These are phyloP conservation scores for Solanum chacoense DNA, from an alignment of 305 asterid species.

Conservation along the genomic window DNA sequence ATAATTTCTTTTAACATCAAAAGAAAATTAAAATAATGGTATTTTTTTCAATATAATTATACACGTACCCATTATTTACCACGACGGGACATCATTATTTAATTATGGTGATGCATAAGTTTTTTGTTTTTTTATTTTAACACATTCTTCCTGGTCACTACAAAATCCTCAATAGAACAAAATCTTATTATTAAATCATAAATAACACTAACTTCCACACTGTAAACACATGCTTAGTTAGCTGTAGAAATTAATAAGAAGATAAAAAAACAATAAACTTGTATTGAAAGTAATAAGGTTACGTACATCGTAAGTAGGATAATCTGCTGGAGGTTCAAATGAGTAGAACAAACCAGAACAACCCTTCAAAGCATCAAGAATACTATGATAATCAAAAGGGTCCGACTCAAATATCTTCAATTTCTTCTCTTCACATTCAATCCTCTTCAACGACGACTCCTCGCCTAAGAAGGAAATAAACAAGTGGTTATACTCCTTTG, in stretches of 20 bases:
- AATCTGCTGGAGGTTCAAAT: constrained; percentile 65
- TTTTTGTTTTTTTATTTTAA: background rate
- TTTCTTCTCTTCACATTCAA: constrained; percentile 24
- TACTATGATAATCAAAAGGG: constrained; percentile 85
- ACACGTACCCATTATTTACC: background rate
- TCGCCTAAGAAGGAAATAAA: background rate
- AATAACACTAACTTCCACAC: background rate
- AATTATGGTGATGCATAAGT: background rate
- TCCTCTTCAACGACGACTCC: constrained; percentile 21
- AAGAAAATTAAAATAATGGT: background rate
- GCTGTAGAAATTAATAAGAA: background rate
- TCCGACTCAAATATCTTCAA: constrained; percentile 53
- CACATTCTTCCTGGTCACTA: background rate
- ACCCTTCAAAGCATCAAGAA: constrained; percentile 63
- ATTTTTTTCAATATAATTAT: background rate
- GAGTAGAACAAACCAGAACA: constrained; percentile 68
- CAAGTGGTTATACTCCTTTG: background rate
- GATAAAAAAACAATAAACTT: background rate
- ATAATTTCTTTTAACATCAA: background rate
- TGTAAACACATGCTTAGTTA: background rate
- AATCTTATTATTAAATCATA: background rate
- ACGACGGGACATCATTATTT: background rate
- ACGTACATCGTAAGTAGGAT: constrained; percentile 41
- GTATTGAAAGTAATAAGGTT: background rate
- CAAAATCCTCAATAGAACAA: background rate